Base-by-base conservation (phyloP, 1,139 yeast genomes). In the Sugiyamaella xylanicola region DNA sequence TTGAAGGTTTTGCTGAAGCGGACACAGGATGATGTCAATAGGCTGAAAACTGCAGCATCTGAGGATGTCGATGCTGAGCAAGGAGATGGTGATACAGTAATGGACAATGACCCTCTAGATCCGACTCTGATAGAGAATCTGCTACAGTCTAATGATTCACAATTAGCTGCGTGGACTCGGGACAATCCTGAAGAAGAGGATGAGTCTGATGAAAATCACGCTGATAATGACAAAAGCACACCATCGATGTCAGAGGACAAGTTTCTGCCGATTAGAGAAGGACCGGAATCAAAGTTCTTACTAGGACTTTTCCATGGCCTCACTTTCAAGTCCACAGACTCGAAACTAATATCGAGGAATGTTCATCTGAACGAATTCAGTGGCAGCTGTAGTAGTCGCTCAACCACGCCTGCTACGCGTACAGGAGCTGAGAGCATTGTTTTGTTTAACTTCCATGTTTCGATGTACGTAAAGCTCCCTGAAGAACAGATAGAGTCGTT, bases 271-370 rank as follows among this genome's bases (percentile, higher is more conserved):
- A 44, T 56, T 1, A 43, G 58, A 32, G 41, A 51, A 8, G 56
- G 56, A 9, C 5, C 48, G 27, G 51, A 48, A 21, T 51, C 59
- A 2, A 21, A 35, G 21, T 35, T 27, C 4, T 25, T 59, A 21
- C 48, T 63, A 4, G 57, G 54, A 16, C 45, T 60, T 51, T 65
- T 64, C 48, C 68, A 65, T 54, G 42, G 57, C 11, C 54, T 64
- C 29, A 47, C 42, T 13, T 55, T 65, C 21, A 43, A 55, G 21
- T 56, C 56, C 3, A 39, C 42, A 9, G 46, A 48, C 3, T 51
- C 59, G 22, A 43, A 50, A 3, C 43, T 58, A 32, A 53, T 43
- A 37, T 42, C 57, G 3, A 41, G 59, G 17, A 53, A 57, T 41
- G 36, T 57, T 25, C 54, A 56, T 40, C 39, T 46, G 32, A 60